Percentiles rank a stretch among this genome's conserved stretches.
Evolutionary conservation across 192 early-diverging fungal species (phyloP).

Genomic region (Backusella luteola): DNA sequence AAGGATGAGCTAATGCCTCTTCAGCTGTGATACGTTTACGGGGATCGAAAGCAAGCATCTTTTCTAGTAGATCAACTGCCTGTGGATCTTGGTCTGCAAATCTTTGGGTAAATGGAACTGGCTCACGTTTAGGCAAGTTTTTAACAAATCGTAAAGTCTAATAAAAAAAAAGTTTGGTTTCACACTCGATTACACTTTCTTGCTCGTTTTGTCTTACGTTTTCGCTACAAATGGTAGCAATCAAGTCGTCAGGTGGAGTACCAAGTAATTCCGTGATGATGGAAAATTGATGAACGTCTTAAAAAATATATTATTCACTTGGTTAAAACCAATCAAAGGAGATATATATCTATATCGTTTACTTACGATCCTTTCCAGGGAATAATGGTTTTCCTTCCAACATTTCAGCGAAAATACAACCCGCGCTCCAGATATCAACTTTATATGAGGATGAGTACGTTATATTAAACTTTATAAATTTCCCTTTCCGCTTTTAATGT

Average conservation of each 20-base stretch:
- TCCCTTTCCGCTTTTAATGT: neutral
- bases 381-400: constrained; percentile 91
- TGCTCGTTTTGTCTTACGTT: constrained; percentile 50
- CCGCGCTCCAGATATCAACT: constrained; percentile 93
- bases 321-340: constrained; percentile 6
- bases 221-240: constrained; percentile 89
- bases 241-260: constrained; percentile 89
- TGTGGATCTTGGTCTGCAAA: constrained; percentile 76
- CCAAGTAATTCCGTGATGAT: constrained; percentile 91
- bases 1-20: constrained; percentile 86
- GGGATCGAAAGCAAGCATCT: constrained; percentile 92
- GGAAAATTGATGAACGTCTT: constrained; percentile 92
- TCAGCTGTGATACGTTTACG: constrained; percentile 83
- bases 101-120: constrained; percentile 76
- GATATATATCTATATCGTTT: neutral
- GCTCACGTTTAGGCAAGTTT: constrained; percentile 76
- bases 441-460: neutral
- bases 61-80: constrained; percentile 83
- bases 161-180: neutral
- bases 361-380: constrained; percentile 89
- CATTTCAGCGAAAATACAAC: constrained; percentile 96
- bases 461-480: neutral
- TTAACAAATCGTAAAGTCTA: constrained; percentile 87
- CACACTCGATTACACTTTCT: neutral
- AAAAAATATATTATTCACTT: neutral